A percentile compares a stretch with the other conserved stretches of the same genome.
phyloP scores from a whole-genome alignment of 371 early-diverging fungal genomes.

The Parasitella parasitica region DNA sequence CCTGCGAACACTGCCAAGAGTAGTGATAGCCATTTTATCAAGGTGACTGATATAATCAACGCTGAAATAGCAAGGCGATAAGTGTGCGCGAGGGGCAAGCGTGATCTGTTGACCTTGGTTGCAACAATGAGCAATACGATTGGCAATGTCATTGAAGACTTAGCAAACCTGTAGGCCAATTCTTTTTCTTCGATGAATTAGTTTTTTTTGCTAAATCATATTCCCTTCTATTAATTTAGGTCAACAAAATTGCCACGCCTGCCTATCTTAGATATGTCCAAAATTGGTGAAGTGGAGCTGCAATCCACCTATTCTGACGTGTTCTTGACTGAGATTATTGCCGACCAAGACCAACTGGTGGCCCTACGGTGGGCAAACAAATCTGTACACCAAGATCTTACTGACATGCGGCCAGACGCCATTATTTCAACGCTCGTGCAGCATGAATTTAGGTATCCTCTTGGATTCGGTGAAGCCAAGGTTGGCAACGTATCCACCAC shows the following conservation, averaged over 20 bases:
- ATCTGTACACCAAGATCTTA: constrained; percentile 1
- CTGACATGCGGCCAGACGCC: constrained; percentile 17
- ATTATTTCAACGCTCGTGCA: constrained; percentile 20
- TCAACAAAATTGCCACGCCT: constrained; percentile 18
- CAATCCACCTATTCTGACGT: constrained; percentile 20
- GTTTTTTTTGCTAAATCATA: constrained; percentile 16
- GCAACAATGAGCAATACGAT: constrained; percentile 19
- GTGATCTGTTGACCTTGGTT: constrained; percentile 17
- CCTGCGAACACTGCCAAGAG: constrained; percentile 18
- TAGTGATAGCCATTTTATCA: constrained; percentile 23
- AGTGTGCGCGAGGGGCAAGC: constrained; percentile 23
- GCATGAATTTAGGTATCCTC: constrained; percentile 16
- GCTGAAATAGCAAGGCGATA: constrained; percentile 16
- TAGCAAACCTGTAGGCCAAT: constrained; percentile 21
- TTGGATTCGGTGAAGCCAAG: constrained; percentile 24
- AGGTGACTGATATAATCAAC: constrained; percentile 22
- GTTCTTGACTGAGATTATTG: constrained; percentile 14
- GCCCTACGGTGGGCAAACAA: constrained; percentile 18
- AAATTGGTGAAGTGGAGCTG: constrained; percentile 16
- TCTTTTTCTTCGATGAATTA: constrained; percentile 22
- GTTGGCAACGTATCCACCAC: constrained; percentile 18
- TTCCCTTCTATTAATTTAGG: constrained; percentile 22
- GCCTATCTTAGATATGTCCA: constrained; percentile 8
- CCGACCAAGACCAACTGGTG: constrained; percentile 9
- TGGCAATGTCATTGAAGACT: constrained; percentile 17